phyloP scores from a whole-genome alignment of 2,329 filamentous ascomycete genomes.

The Fusarium gaditjirri region DNA sequence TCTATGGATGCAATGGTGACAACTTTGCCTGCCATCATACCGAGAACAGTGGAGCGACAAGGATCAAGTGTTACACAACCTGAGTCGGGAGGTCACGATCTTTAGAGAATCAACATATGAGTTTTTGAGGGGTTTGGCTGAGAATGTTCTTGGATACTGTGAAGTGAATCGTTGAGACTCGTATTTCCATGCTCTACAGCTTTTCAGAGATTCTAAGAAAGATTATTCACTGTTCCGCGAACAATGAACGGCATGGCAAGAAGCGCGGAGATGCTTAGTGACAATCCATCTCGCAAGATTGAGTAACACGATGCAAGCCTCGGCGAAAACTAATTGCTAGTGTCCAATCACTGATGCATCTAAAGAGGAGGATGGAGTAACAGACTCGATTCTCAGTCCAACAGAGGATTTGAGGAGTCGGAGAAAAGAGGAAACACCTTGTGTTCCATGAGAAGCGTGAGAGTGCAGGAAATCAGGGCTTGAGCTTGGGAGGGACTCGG shows the following conservation, averaged over 20 bases:
- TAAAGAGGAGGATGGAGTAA: not conserved
- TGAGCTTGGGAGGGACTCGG: not conserved
- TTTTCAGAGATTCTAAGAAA: not conserved
- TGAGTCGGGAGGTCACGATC: not conserved
- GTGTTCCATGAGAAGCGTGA: not conserved
- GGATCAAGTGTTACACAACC: not conserved
- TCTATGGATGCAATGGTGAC: not conserved
- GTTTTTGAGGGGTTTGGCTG: not conserved
- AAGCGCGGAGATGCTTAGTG: not conserved
- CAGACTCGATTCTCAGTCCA: slow-evolving; percentile 8
- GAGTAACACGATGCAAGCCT: slow-evolving; percentile 24
- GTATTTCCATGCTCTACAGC: not conserved
- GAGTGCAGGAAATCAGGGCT: not conserved
- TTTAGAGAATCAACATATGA: not conserved
- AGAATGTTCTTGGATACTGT: not conserved
- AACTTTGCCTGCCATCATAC: not conserved
- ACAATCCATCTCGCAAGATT: not conserved
- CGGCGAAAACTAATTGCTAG: not conserved
- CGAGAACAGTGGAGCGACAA: not conserved
- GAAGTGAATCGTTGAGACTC: not conserved
- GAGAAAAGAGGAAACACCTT: not conserved
- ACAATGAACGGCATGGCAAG: not conserved
- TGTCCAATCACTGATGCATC: slow-evolving; percentile 1
- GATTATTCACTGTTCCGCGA: not conserved
- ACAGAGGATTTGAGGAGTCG: not conserved